Evolutionary conservation across 805 yeast genomes (phyloP).

Genomic region (Pichia membranifaciens): DNA sequence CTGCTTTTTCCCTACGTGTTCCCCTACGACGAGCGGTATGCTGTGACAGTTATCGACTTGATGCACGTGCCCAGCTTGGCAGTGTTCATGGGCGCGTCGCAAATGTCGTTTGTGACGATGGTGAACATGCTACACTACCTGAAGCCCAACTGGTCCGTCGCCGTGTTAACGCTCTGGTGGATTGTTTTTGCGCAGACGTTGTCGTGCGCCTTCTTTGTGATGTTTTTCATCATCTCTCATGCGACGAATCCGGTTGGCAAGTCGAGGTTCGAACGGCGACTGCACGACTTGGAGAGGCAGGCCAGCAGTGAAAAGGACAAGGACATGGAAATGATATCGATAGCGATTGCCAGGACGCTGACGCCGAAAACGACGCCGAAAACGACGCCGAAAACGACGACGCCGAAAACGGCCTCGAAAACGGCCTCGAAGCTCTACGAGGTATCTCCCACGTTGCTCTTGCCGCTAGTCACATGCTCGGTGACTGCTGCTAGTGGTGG

Average conservation of each 20-base stretch:
- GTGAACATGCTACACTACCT: constrained; percentile 49
- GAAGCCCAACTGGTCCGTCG: constrained; percentile 37
- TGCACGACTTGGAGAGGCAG: too few species aligned
- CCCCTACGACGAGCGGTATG: constrained; percentile 14
- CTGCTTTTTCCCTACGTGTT: constrained; percentile 28
- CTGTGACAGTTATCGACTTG: constrained; percentile 18
- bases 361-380: not conserved
- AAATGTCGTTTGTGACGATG: constrained; percentile 74
- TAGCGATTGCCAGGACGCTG: too few species aligned
- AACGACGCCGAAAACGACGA: not conserved
- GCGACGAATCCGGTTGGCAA: constrained; percentile 3
- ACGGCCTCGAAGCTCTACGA: constrained; percentile 28
- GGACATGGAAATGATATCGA: too few species aligned
- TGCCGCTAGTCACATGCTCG: constrained; percentile 77
- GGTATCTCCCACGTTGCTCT: constrained; percentile 52
- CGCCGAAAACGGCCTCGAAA: too few species aligned
- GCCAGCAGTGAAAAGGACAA: too few species aligned
- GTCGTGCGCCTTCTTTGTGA: constrained; percentile 53
- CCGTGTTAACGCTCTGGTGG: constrained; percentile 70
- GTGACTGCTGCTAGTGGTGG: constrained; percentile 74
- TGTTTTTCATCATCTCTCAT: constrained; percentile 41
- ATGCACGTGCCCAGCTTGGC: constrained; percentile 41
- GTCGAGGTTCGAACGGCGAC: not conserved
- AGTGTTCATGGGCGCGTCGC: constrained; percentile 69
- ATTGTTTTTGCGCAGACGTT: constrained; percentile 50